Base-by-base conservation (phyloP, 352 stramenopile species). In the Salisapilia sapeloensis region DNA sequence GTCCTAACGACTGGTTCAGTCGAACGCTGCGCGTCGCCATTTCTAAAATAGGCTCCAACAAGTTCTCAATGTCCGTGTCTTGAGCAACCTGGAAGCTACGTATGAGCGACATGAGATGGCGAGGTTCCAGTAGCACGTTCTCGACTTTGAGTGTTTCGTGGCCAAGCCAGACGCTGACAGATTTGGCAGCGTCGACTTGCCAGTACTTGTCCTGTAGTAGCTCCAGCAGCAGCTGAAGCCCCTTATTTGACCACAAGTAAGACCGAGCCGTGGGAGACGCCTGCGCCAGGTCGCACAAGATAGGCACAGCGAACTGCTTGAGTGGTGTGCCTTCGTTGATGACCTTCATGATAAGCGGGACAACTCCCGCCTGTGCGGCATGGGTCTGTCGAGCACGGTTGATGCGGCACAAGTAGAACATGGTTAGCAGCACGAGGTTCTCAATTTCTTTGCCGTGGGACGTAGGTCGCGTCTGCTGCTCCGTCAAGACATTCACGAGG, bases 401-500 rank as follows among this genome's bases (percentile, higher is more conserved):
- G 41, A 96, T 90, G 10, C 80, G 72, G 40, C 85, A 96, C 10
- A 96, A 49, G 40, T 96, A 95, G 35, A 90, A 96, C 60, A 96
- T 92, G 3, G 74, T 67, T 43, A 86, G 82, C 5, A 96, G 56
- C 23, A 94, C 67, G 35, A 94, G 75, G 29, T 92, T 92, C 39
- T 95, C 79, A 2, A 94, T 49, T 34, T 94, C 80, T 40, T 92
- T 72, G 12, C 18, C 33, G 14, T 25, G 25, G 2, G 48, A 60
- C 12, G 48, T 28, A 2, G 33, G 16, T 33, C 44, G 44, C 4
- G 38, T 24, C 25, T 64, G 44, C 27, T 67, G 44, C 16, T 77
- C 69, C 22, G 71, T 70, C 18, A 95, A 43, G 14, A 93, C 42
- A 22, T 56, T 54, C 7, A 93, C 75, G 7, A 95, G 64, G 8